Evolutionary conservation across 1,284 basidiomycete genomes (phyloP), one percentile per base, ranked within the genome.

Genomic region (Porodaedalea pini): DNA sequence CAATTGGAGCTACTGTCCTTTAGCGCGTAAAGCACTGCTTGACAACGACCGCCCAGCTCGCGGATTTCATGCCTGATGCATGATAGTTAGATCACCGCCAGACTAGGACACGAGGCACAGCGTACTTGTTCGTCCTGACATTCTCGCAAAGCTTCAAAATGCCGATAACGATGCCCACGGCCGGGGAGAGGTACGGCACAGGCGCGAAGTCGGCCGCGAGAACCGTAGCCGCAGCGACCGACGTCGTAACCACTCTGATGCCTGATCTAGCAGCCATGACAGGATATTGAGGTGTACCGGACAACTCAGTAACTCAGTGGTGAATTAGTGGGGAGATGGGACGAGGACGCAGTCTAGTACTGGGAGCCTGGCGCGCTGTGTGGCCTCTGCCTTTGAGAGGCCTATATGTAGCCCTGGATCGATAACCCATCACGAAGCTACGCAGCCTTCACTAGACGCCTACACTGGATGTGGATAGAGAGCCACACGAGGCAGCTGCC

Each of bases 91-190:
- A 27, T 3, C 5, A 29, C 3, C 6, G 13, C 29, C 32, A 32
- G 13, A 47, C 45, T 6, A 47, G 25, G 25, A 47, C 17, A 31
- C 25, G 45, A 29, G 25, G 25, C 45, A 47, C 45, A 29, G 45
- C 45, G 17, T 61, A 75, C 80, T 71, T 74, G 65, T 82, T 82
- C 1, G 70, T 67, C 1, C 68, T 59, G n/a, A 80, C 77, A 60
- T 78, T 75, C 48, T 75, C 71, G 62, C 79, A 76, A 43, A 78
- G 70, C 51, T 73, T 58, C 21, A 80, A 66, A 36, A 80, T 76
- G 23, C 62, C 68, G 40, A 71, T 71, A 5, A 79, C 62, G 1
- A 74, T 53, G 10, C 74, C 75, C 27, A 76, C 71, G 10, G 73
- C 71, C 8, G 75, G 73, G 11, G 65, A 69, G 15, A 82, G 66